Evolutionary conservation across 2,329 filamentous ascomycete genomes (phyloP).

Genomic region (Xylariaceae sp.): DNA sequence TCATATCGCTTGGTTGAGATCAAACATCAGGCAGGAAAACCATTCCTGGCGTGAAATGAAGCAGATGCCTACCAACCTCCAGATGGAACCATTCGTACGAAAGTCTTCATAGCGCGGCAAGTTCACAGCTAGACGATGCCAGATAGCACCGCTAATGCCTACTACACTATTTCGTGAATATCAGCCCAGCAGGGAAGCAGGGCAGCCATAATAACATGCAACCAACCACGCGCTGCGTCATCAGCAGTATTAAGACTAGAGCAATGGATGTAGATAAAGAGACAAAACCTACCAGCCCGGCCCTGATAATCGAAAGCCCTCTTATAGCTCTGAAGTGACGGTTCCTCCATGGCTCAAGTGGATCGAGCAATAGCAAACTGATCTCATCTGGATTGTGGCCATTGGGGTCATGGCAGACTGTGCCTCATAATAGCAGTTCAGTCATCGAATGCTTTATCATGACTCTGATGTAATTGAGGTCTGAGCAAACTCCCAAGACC

Average conservation of each 20-base stretch:
- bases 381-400: conserved; percentile 2
- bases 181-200: not conserved
- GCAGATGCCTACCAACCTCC: no score
- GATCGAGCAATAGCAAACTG: not conserved
- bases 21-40: not conserved
- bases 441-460: not conserved
- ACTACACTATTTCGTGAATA: not conserved
- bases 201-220: not conserved
- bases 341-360: not conserved
- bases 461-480: conserved; percentile 12
- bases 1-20: not conserved
- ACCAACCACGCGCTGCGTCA: not conserved
- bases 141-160: not conserved
- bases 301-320: not conserved
- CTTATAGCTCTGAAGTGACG: not conserved
- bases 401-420: conserved; percentile 10
- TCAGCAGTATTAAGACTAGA: not conserved
- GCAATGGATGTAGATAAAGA: not conserved
- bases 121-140: not conserved
- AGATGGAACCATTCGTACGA: no score
- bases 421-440: conserved; percentile 8
- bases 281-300: not conserved
- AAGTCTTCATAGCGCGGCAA: not conserved
- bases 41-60: no score
- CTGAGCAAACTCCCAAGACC: not conserved